Percentiles rank a stretch among this genome's conserved stretches.
phyloP scores from a whole-genome alignment of 106 monocot genomes.

The Phalaenopsis equestris region DNA sequence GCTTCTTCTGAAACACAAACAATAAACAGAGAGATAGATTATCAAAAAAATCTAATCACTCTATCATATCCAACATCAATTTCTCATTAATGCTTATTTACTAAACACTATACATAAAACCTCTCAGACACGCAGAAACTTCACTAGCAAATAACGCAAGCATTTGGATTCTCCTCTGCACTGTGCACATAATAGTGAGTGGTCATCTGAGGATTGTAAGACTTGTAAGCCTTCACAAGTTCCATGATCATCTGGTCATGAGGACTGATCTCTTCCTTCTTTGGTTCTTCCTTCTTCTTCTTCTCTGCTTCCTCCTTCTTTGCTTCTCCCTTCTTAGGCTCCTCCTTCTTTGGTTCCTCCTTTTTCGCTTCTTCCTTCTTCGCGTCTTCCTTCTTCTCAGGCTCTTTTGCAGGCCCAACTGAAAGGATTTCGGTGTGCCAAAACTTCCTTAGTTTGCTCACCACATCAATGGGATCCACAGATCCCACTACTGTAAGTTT shows the following conservation, averaged over 20 bases:
- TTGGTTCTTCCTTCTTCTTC: slow-evolving; percentile 13
- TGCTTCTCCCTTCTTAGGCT: slow-evolving; percentile 13
- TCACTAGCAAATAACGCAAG: slow-evolving; percentile 10
- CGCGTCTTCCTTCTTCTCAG: slow-evolving; percentile 12
- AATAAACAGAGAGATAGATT: too few relatives aligned
- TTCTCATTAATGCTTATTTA: too few relatives aligned
- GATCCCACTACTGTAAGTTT: slow-evolving; percentile 14
- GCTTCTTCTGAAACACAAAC: too few relatives aligned
- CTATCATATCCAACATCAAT: too few relatives aligned
- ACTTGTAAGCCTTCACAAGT: slow-evolving; percentile 5
- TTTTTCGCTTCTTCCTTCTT: slow-evolving; percentile 12
- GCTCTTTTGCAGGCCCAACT: slow-evolving; percentile 18
- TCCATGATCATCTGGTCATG: slow-evolving; percentile 8
- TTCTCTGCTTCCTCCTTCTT: slow-evolving; percentile 4
- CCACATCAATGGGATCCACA: slow-evolving; percentile 12
- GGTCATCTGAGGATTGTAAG: slow-evolving; percentile 7
- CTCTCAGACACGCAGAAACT: not conserved
- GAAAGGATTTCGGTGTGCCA: slow-evolving; percentile 11
- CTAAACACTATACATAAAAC: too few relatives aligned
- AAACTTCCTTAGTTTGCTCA: slow-evolving; percentile 10
- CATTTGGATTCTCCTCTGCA: slow-evolving; percentile 15
- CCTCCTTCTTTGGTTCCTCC: slow-evolving; percentile 14
- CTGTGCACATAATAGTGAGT: not conserved
- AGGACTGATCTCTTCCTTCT: slow-evolving; percentile 8
- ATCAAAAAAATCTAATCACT: too few relatives aligned